Conservation (phyloP, 108 stramenopile species). For the Nitzschia palea region DNA sequence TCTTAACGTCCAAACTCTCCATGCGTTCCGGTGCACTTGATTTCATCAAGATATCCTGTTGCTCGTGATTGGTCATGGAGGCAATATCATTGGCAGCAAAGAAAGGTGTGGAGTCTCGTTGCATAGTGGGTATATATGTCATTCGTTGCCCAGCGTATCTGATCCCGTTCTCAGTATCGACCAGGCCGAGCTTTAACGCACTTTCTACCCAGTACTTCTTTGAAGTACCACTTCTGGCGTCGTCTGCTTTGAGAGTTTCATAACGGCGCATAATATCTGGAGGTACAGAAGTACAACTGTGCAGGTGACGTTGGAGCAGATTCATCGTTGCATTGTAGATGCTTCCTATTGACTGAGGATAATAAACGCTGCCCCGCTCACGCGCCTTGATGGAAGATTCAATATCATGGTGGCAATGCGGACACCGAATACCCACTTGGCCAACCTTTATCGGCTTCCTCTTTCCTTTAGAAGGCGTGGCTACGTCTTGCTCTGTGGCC, state of each 20-base stretch:
- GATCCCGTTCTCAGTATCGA: conserved; percentile 77
- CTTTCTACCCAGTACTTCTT: conserved; percentile 83
- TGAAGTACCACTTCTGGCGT: conserved; percentile 79
- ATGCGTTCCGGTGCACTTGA: not conserved
- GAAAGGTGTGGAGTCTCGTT: not conserved
- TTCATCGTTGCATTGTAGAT: conserved; percentile 88
- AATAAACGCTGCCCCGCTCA: conserved; percentile 79
- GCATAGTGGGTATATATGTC: conserved; percentile 22
- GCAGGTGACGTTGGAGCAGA: conserved; percentile 76
- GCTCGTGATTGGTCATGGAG: too few species aligned
- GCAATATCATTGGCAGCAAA: too few species aligned
- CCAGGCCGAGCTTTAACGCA: conserved; percentile 66
- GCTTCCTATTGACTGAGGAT: conserved; percentile 62
- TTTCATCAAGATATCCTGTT: not conserved
- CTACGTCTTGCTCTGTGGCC: conserved; percentile 66
- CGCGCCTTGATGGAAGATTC: conserved; percentile 14
- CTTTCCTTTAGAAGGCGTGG: conserved; percentile 79
- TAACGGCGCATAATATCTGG: conserved; percentile 64
- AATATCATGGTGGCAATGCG: conserved; percentile 58
- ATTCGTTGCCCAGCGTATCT: conserved; percentile 49
- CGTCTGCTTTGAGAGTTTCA: conserved; percentile 73
- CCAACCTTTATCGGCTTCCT: conserved; percentile 73
- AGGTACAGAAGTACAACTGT: conserved; percentile 62
- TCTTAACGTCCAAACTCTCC: too few species aligned
- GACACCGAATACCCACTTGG: conserved; percentile 87